Base-by-base conservation (phyloP, 2,329 filamentous ascomycete genomes). In the Aspergillus tamarii region DNA sequence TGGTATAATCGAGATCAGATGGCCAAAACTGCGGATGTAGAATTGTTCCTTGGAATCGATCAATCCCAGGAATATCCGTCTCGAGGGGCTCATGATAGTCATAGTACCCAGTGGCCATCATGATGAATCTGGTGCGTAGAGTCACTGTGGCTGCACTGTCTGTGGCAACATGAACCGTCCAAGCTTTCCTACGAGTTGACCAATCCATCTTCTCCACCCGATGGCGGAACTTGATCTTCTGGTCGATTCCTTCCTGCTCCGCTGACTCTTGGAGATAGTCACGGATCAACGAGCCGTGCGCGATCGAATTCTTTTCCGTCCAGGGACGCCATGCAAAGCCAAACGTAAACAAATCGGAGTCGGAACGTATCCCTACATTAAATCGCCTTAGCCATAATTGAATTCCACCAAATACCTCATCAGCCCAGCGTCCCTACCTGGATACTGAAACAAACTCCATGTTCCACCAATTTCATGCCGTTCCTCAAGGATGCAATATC, bases 11-110 rank as follows among this genome's bases (percentile, higher is more conserved):
- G 56, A 89, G 78, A 39, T 87, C 83, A 56, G 88, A 78, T 0
- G 89, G 89, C 91, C 91, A 93, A 75, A 90, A 91, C 70, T 91
- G 89, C 1, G 89, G 89, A 64, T 91, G 89, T 3, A 90, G 80
- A 7, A 86, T 80, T 23, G 79, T 73, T 28, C 89, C 89, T 54
- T 83, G 73, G 77, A 92, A 92, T 36, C 81, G 80, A 4, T 88
- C 81, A 28, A 92, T 80, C 0, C 89, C 89, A 0, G 90, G 88
- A 45, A 92, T 91, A 0, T 76, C 70, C 0, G 84, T 78, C 14
- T 85, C 74, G 48, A 91, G 76, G 0, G 88, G 85, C 62, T 84
- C 78, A 30, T 88, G 79, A 72, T 92, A 92, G 71, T 89, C 84
- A 78, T 92, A 93, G 77, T 92, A 93, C 1, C 91, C 89, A 71